These are phyloP conservation scores for Cylindrotheca closterium DNA, from an alignment of 108 stramenopile species.

Conservation along the genomic window DNA sequence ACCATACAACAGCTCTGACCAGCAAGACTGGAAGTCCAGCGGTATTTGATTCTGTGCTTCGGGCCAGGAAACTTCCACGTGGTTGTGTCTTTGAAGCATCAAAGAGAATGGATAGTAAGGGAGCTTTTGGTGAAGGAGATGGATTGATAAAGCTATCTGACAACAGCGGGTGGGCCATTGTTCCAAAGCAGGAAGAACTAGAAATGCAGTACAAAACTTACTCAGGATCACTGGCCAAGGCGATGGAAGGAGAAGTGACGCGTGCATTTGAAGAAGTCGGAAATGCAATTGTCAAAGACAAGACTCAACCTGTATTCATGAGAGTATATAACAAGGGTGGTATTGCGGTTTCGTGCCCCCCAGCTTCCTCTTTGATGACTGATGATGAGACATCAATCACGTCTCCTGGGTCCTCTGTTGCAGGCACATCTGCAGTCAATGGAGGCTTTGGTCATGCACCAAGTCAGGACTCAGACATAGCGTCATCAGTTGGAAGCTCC, in stretches of 20 bases:
- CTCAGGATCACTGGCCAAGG: conserved; percentile 21
- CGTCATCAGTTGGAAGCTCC: conserved; percentile 59
- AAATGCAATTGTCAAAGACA: conserved; percentile 55
- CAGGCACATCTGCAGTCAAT: conserved; percentile 10
- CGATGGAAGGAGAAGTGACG: conserved; percentile 44
- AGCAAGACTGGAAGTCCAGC: conserved; percentile 52
- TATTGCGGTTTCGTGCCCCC: conserved; percentile 59
- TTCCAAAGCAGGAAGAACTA: conserved; percentile 67
- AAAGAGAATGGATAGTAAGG: conserved; percentile 64
- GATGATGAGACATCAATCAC: conserved; percentile 45
- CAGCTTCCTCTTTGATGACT: conserved; percentile 20
- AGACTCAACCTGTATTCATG: conserved; percentile 45
- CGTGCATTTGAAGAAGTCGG: conserved; percentile 78
- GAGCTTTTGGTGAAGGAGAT: conserved; percentile 66
- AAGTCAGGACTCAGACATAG: conserved; percentile 51
- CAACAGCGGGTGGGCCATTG: conserved; percentile 85
- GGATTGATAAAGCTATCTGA: conserved; percentile 81
- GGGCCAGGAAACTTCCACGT: conserved; percentile 57
- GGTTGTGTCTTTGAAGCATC: conserved; percentile 85
- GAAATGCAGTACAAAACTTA: conserved; percentile 53
- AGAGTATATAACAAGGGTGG: conserved; percentile 60
- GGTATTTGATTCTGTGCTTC: conserved; percentile 46
- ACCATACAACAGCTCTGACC: conserved; percentile 52
- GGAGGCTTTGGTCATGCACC: conserved; percentile 1
- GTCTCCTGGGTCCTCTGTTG: conserved; percentile 30